phyloP scores from a whole-genome alignment of 495 filamentous ascomycete species.

The Neurospora sp. region DNA sequence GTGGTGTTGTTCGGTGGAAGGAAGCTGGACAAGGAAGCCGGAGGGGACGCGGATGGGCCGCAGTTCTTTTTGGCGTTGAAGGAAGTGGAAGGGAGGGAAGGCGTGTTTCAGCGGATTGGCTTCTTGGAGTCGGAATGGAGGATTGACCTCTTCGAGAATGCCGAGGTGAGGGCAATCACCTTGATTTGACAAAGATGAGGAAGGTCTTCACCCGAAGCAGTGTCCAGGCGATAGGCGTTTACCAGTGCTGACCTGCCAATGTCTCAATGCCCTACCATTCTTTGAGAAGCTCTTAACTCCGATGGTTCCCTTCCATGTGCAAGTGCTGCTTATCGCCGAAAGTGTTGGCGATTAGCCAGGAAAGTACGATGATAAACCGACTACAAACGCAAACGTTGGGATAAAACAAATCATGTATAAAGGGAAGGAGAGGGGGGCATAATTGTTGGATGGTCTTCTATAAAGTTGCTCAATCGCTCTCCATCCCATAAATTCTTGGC shows the following conservation, averaged over 20 bases:
- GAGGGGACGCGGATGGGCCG: neutral
- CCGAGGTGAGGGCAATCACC: neutral
- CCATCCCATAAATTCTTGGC: neutral
- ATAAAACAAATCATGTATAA: neutral
- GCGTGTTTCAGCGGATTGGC: neutral
- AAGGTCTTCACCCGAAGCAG: neutral
- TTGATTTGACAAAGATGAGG: neutral
- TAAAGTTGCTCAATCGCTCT: neutral
- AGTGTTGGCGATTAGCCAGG: neutral
- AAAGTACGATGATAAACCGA: neutral
- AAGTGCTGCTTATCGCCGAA: neutral
- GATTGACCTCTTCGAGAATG: neutral
- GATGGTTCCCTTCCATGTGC: neutral
- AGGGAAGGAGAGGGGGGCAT: neutral
- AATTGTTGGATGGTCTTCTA: neutral
- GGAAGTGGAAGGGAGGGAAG: slow-evolving; percentile 2
- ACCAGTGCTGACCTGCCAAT: neutral
- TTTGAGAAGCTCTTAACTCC: neutral
- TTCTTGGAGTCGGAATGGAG: slow-evolving; percentile 8
- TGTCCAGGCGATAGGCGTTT: neutral
- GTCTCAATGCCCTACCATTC: neutral
- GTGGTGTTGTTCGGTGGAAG: slow-evolving; percentile 6
- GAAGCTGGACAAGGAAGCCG: neutral
- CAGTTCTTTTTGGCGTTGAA: slow-evolving; percentile 7
- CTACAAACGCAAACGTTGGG: neutral